These are phyloP conservation scores for Lentinula aciculospora DNA, from an alignment of 768 basidiomycete species.

Conservation along the genomic window DNA sequence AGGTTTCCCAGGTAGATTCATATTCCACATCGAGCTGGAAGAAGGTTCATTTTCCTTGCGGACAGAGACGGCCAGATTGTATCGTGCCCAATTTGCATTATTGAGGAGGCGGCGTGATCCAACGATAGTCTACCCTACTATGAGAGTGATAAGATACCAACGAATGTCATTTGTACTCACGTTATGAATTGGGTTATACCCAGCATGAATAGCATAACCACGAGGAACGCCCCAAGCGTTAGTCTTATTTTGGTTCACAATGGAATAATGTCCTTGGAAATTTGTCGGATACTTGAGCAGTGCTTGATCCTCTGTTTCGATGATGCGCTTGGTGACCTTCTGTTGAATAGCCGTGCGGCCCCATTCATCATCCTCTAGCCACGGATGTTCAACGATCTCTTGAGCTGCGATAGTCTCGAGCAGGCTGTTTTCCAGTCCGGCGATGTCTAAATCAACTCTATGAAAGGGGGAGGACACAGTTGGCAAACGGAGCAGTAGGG, in stretches of 20 bases:
- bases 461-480: not conserved
- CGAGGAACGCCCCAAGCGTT: constrained; percentile 55
- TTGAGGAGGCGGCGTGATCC: constrained; percentile 54
- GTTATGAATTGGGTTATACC: constrained; percentile 46
- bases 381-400: constrained; percentile 44
- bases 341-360: constrained; percentile 50
- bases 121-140: constrained; percentile 39
- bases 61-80: constrained; percentile 51
- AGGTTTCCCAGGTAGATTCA: constrained; percentile 52
- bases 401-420: constrained; percentile 43
- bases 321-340: constrained; percentile 39
- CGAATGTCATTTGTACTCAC: constrained; percentile 22
- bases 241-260: constrained; percentile 46
- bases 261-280: constrained; percentile 50
- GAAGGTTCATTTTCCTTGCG: constrained; percentile 59
- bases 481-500: not conserved
- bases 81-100: constrained; percentile 64
- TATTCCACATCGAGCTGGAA: constrained; percentile 57
- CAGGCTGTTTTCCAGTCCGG: constrained; percentile 52
- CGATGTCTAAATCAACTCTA: constrained; percentile 62
- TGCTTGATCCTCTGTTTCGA: constrained; percentile 47
- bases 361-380: constrained; percentile 62
- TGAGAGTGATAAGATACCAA: not conserved
- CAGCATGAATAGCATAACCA: constrained; percentile 60
- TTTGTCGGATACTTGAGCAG: constrained; percentile 47